Evolutionary conservation across 192 early-diverging fungal species (phyloP).

Genomic region (Spizellomyces sp.): DNA sequence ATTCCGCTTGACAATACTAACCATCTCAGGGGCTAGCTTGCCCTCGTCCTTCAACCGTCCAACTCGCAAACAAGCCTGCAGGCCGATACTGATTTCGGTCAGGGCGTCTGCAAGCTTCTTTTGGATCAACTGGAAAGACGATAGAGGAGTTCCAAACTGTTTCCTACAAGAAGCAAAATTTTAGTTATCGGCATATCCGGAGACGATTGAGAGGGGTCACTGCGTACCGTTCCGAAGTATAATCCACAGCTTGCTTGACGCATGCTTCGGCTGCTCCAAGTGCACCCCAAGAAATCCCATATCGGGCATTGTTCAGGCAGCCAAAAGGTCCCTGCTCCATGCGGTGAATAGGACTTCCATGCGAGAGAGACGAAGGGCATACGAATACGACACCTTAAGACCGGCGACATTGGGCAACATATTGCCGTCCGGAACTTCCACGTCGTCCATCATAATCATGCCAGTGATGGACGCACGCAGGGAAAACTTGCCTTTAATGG

Average conservation of each 20-base stretch:
- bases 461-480: slow-evolving; percentile 93
- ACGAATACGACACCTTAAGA: slow-evolving; percentile 48
- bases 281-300: slow-evolving; percentile 96
- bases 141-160: slow-evolving; percentile 93
- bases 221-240: slow-evolving; percentile 73
- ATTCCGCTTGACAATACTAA: slow-evolving; percentile 95
- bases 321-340: slow-evolving; percentile 85
- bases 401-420: slow-evolving; percentile 89
- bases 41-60: slow-evolving; percentile 90
- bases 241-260: slow-evolving; percentile 83
- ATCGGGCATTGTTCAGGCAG: slow-evolving; percentile 96
- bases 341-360: neutral
- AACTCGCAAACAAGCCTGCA: slow-evolving; percentile 87
- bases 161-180: slow-evolving; percentile 39
- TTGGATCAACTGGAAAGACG: slow-evolving; percentile 92
- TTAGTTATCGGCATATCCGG: neutral
- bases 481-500: slow-evolving; percentile 94
- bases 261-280: slow-evolving; percentile 95
- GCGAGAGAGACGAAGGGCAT: neutral
- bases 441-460: slow-evolving; percentile 99
- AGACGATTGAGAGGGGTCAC: neutral
- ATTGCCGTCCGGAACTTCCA: slow-evolving; percentile 88
- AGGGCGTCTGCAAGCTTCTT: slow-evolving; percentile 95
- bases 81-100: slow-evolving; percentile 88
- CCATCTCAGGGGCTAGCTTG: slow-evolving; percentile 89